Conservation (phyloP, 306 rosid species). For the Fragaria vesca region DNA sequence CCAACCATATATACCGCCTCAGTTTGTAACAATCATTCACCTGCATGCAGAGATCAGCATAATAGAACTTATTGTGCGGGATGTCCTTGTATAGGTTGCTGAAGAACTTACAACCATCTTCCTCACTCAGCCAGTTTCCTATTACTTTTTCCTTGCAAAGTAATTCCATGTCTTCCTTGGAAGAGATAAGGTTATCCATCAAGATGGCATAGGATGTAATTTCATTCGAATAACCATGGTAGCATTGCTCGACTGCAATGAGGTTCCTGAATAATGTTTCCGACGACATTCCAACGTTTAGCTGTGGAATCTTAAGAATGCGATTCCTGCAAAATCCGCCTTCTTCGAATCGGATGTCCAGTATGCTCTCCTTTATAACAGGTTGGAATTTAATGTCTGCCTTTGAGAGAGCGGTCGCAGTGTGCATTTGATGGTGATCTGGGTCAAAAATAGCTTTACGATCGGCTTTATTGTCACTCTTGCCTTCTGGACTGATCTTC, state of each 20-base stretch:
- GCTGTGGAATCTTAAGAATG: conserved; percentile 1
- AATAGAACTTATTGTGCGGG: conserved; percentile 1
- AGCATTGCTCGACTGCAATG: conserved; percentile 19
- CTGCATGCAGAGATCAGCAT: not conserved
- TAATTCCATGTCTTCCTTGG: conserved; percentile 4
- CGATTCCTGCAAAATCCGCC: not conserved
- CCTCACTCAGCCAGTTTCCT: conserved; percentile 10
- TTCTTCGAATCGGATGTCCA: not conserved
- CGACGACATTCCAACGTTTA: conserved; percentile 8
- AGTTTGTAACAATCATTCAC: not conserved
- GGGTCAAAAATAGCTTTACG: not conserved
- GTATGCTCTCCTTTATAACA: not conserved
- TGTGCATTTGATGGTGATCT: not conserved
- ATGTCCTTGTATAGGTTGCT: conserved; percentile 18
- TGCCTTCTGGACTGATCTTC: not conserved
- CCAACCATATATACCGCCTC: not conserved
- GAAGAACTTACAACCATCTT: conserved; percentile 9
- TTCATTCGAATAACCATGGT: not conserved
- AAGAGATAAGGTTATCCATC: conserved; percentile 18
- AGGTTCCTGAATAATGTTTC: conserved; percentile 18
- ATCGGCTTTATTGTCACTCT: not conserved
- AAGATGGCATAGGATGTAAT: conserved; percentile 25
- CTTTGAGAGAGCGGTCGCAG: not conserved
- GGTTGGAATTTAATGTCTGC: not conserved
- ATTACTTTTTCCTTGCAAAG: conserved; percentile 1